phyloP scores from a whole-genome alignment of 179 eudicot genomes.

The Carnegiea gigantea region DNA sequence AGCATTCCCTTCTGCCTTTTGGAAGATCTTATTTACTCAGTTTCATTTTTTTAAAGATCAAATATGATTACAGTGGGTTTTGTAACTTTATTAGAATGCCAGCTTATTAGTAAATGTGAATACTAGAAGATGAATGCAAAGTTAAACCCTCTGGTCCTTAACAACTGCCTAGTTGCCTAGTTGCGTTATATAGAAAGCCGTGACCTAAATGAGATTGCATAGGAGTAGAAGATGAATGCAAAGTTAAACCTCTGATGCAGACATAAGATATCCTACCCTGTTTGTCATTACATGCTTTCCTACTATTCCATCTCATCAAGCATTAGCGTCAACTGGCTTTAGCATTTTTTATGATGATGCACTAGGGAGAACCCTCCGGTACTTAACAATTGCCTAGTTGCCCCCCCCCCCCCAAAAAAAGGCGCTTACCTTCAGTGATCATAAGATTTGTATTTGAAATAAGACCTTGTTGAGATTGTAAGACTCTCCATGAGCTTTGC shows the following conservation, averaged over 20 bases:
- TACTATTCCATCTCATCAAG: not conserved
- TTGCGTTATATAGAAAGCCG: not conserved
- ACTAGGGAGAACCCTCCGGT: too few relatives aligned
- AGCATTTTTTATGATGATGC: too few relatives aligned
- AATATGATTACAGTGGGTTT: not conserved
- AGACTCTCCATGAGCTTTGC: not conserved
- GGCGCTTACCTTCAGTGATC: too few relatives aligned
- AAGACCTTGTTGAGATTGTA: not conserved
- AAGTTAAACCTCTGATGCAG: too few relatives aligned
- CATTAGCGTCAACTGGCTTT: not conserved
- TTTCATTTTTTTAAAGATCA: not conserved
- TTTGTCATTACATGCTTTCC: not conserved
- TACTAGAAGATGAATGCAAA: not conserved
- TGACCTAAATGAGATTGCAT: not conserved
- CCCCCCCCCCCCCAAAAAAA: not conserved
- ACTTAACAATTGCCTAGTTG: too few relatives aligned
- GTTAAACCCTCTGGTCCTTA: not conserved
- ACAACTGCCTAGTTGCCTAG: not conserved
- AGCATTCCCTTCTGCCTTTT: not conserved
- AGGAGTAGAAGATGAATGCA: not conserved
- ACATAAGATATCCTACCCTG: not conserved
- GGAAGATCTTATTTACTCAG: too few relatives aligned
- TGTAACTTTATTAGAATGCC: not conserved
- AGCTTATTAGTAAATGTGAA: constrained; percentile 1
- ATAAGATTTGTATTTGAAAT: not conserved